Evolutionary conservation across 768 basidiomycete genomes (phyloP).

Genomic region (Agaricus bisporus): DNA sequence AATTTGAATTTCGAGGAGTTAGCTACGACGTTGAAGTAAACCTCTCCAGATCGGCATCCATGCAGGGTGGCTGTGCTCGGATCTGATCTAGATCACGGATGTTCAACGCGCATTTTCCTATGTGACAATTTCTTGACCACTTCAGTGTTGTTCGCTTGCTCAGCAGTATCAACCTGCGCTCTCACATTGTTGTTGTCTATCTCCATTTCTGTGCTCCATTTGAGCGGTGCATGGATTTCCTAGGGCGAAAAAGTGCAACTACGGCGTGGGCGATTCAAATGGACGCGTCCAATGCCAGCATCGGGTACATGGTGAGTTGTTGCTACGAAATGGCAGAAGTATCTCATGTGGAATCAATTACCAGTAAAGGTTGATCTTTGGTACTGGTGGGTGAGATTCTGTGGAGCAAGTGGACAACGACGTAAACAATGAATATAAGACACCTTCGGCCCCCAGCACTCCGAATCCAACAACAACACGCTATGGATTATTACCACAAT

Average conservation of each 20-base stretch:
- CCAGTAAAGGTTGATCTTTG: background rate
- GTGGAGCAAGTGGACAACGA: background rate
- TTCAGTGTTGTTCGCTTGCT: background rate
- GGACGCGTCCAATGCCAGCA: too few species aligned
- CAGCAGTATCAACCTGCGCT: background rate
- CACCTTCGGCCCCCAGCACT: background rate
- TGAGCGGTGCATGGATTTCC: background rate
- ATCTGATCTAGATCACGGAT: too few species aligned
- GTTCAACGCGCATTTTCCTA: too few species aligned
- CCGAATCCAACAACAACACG: background rate
- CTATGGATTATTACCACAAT: background rate
- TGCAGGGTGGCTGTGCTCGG: too few species aligned
- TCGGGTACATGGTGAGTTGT: too few species aligned
- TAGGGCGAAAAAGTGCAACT: too few species aligned
- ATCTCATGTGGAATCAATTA: too few species aligned
- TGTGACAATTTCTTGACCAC: too few species aligned
- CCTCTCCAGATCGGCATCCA: background rate
- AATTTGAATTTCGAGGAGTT: too few species aligned
- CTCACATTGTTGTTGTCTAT: background rate
- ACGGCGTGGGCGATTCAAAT: too few species aligned
- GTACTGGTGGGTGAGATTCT: background rate
- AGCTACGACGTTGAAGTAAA: slow-evolving; percentile 1
- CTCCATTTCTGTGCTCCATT: background rate
- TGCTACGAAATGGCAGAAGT: too few species aligned
- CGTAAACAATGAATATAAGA: background rate